Evolutionary conservation across 352 stramenopile genomes (phyloP).

Genomic region (Globisporangium cylindrosporum): DNA sequence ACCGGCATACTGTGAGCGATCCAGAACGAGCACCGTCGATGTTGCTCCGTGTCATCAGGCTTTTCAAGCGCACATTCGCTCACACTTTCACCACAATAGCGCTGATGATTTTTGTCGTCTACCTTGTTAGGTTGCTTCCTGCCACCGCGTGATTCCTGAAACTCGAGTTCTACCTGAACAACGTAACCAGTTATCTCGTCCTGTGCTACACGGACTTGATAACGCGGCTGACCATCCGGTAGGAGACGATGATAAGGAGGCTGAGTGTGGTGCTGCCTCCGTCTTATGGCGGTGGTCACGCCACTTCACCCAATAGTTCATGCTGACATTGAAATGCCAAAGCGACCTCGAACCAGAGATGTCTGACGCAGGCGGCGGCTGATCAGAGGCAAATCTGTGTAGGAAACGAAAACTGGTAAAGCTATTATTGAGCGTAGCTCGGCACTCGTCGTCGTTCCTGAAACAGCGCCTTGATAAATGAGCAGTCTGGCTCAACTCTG

Average conservation of each 20-base stretch:
- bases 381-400: too few species aligned
- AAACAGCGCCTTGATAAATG: too few species aligned
- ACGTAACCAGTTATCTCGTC: not conserved
- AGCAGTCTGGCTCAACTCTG: too few species aligned
- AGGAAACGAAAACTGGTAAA: too few species aligned
- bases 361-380: too few species aligned
- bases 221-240: not conserved
- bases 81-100: conserved; percentile 7
- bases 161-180: conserved; percentile 6
- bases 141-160: not conserved
- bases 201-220: not conserved
- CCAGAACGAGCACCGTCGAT: not conserved
- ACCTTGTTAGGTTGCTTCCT: not conserved
- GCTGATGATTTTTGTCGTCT: not conserved
- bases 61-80: not conserved
- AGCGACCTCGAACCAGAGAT: too few species aligned
- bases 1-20: conserved; percentile 12
- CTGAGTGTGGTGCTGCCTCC: too few species aligned
- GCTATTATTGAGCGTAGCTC: too few species aligned
- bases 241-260: not conserved
- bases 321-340: too few species aligned
- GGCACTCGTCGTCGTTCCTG: too few species aligned
- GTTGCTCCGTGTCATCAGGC: conserved; percentile 4
- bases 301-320: too few species aligned
- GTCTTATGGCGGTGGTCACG: too few species aligned